Base-by-base conservation (phyloP, 495 filamentous ascomycete genomes). In the Penicillium atrosanguineum region DNA sequence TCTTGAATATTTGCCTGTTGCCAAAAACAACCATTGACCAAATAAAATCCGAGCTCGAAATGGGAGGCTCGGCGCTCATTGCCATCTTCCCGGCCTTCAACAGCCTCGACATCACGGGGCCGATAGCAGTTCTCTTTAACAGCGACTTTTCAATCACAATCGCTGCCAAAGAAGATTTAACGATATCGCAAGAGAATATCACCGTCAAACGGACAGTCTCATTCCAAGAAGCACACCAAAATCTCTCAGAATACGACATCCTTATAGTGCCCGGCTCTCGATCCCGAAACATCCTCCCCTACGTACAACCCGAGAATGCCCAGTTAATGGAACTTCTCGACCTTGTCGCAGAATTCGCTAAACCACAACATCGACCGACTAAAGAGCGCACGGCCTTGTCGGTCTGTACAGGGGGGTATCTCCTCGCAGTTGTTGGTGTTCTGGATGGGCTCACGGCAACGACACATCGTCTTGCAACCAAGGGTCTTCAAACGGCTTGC, bases 371-470 rank as follows among this genome's bases (percentile, higher is more conserved):
- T 25, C 19, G 0, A n/a, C 6, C 34, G n/a, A 6, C 12, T 11
- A 39, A 18, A 39, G 16, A 36, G 21, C 49, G 26, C n/a, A 45
- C 41, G 7, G 25, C 44, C 16, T 14, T 52, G 19, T 44, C 49
- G 6, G 41, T 52, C 8, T 52, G 39, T 12, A 37, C 44, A 2
- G 49, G 49, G 15, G 14, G 39, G 5, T 52, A 36, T 11, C n/a
- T 52, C 0, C 31, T 52, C 15, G 49, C 18, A 15, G 11, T 12
- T 16, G 41, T 4, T 0, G 49, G 49, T 26, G 19, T 52, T 1
- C 49, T 52, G 14, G 49, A 52, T 26, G 49, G 49, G 6, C 49
- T 52, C 15, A 28, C n/a, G n/a, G 49, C 40, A 8, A 52, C 39
- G 7, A 52, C 49, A 18, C 49, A 52, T n/a, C 49, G 49, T 21